Conservation (phyloP, 805 yeast genomes). For the Nakazawaea sp. region DNA sequence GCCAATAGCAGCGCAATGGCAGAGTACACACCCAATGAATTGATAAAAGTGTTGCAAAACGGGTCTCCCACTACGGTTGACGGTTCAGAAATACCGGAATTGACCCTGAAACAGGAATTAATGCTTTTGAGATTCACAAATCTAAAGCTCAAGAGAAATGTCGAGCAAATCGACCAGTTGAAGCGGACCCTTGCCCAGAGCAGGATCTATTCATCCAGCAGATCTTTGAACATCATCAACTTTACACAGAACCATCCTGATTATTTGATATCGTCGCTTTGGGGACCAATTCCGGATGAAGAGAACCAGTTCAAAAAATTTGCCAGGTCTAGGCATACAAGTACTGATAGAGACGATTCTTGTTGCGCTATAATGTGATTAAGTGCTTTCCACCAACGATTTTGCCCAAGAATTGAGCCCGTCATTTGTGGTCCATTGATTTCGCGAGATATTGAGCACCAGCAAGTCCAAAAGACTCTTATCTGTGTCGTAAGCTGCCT, state of each 20-base stretch:
- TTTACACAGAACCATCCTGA: conserved; percentile 38
- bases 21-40: too few species aligned
- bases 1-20: too few species aligned
- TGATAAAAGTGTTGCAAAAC: too few species aligned
- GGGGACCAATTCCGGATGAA: conserved; percentile 31
- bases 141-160: conserved; percentile 54
- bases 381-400: too few species aligned
- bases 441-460: too few species aligned
- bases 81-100: too few species aligned
- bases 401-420: too few species aligned
- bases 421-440: too few species aligned
- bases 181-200: conserved; percentile 45
- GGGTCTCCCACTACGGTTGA: too few species aligned
- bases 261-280: conserved; percentile 36
- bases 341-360: conserved; percentile 11
- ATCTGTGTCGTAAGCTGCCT: not conserved
- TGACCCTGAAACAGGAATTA: not conserved
- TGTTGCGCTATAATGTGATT: conserved; percentile 25
- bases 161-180: conserved; percentile 47
- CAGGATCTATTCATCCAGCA: conserved; percentile 59
- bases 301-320: conserved; percentile 24
- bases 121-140: conserved; percentile 14
- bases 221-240: conserved; percentile 41
- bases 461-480: not conserved
- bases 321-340: not conserved